These are phyloP conservation scores for Blumeria graminis DNA, from an alignment of 2,329 filamentous ascomycete species.

Conservation along the genomic window DNA sequence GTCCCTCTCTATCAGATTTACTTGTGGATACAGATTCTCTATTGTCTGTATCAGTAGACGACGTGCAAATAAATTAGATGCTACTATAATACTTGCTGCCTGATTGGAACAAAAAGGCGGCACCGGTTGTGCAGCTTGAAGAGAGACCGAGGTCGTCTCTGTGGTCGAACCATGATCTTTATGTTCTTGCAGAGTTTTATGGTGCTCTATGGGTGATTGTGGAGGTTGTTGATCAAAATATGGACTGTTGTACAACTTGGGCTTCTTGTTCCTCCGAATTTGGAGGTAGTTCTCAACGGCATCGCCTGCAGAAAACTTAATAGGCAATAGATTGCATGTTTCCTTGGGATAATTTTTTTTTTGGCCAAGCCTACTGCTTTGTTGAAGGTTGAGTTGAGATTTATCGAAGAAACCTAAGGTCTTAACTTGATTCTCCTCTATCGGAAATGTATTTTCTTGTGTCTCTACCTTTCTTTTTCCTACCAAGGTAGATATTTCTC, in stretches of 20 bases:
- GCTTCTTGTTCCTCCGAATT: constrained; percentile 18
- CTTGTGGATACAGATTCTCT: constrained; percentile 22
- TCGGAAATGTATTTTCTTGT: constrained; percentile 2
- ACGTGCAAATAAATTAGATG: constrained; percentile 21
- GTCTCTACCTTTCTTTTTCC: constrained; percentile 17
- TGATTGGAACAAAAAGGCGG: constrained; percentile 4
- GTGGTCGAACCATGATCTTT: too few species aligned
- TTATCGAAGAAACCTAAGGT: too few species aligned
- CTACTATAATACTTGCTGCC: constrained; percentile 24
- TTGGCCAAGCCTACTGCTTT: too few species aligned
- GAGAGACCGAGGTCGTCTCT: neutral
- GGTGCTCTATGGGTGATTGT: neutral
- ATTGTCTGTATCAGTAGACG: constrained; percentile 26
- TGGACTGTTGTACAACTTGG: constrained; percentile 10
- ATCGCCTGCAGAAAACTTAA: constrained; percentile 18
- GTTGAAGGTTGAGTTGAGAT: too few species aligned
- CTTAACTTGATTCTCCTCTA: too few species aligned
- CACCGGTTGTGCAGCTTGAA: constrained; percentile 5
- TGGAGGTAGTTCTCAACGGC: constrained; percentile 27
- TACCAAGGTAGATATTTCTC: constrained; percentile 17
- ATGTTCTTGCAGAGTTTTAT: too few species aligned
- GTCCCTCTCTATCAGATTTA: constrained; percentile 36
- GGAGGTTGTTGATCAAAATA: constrained; percentile 8
- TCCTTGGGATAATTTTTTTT: too few species aligned
- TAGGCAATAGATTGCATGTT: constrained; percentile 4